These are phyloP conservation scores for Austroboletus rostrupii DNA, from an alignment of 1,284 basidiomycete species.

Conservation along the genomic window DNA sequence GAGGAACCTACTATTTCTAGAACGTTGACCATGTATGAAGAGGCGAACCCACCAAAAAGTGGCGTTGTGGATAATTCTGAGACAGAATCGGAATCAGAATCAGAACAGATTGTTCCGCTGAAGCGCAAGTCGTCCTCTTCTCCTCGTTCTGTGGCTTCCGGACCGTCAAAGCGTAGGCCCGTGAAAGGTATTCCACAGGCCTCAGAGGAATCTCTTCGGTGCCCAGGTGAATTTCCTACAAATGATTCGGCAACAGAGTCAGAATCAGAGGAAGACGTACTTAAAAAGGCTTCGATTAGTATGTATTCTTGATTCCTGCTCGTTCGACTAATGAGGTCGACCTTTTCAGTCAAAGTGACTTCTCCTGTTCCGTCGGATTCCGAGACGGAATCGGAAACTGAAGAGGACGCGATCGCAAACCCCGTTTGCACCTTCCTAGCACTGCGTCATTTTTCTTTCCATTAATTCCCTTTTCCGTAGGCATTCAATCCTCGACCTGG, in stretches of 20 bases:
- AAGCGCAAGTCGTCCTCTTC: constrained; percentile 27
- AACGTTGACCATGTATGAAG: constrained; percentile 20
- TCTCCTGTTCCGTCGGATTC: constrained; percentile 28
- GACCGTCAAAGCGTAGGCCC: constrained; percentile 15
- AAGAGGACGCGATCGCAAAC: constrained; percentile 32
- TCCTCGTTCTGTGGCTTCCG: background rate
- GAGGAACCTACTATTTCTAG: constrained; percentile 27
- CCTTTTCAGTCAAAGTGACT: constrained; percentile 1
- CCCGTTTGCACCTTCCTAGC: constrained; percentile 13
- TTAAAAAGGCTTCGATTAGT: constrained; percentile 13
- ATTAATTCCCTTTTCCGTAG: constrained; percentile 25
- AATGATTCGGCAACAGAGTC: constrained; percentile 42
- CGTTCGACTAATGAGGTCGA: background rate
- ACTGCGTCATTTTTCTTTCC: background rate
- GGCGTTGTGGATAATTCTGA: constrained; percentile 31
- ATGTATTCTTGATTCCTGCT: background rate
- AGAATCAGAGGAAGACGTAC: constrained; percentile 34
- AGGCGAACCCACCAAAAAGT: background rate
- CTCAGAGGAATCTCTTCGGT: background rate
- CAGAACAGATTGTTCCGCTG: constrained; percentile 6
- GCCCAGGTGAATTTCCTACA: background rate
- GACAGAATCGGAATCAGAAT: constrained; percentile 44
- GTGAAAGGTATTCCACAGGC: constrained; percentile 16
- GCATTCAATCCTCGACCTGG: constrained; percentile 45
- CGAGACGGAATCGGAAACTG: constrained; percentile 44